These are phyloP conservation scores for Casuarina equisetifolia DNA, from an alignment of 306 rosid genomes.

Conservation along the genomic window DNA sequence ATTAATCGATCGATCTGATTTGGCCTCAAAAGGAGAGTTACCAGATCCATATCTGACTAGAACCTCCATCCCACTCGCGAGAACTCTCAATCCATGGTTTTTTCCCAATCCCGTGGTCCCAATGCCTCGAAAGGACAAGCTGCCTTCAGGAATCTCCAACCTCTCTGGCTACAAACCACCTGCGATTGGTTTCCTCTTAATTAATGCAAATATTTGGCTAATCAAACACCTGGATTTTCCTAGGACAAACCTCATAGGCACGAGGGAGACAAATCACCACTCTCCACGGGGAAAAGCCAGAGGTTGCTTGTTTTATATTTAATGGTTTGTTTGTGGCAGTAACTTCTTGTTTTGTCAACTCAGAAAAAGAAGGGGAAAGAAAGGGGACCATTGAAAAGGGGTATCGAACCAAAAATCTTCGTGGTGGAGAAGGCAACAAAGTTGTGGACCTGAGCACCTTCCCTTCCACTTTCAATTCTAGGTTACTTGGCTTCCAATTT, in stretches of 20 bases:
- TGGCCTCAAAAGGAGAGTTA: neutral
- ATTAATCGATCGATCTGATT: neutral
- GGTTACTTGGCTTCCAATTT: too few relatives aligned
- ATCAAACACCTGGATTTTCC: slow-evolving; percentile 11
- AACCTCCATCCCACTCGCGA: neutral
- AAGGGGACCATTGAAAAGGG: slow-evolving; percentile 27
- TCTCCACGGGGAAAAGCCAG: slow-evolving; percentile 29
- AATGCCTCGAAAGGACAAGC: slow-evolving; percentile 19
- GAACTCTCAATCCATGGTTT: neutral
- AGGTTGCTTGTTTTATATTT: slow-evolving; percentile 36
- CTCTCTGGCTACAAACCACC: slow-evolving; percentile 6
- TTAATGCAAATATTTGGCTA: neutral
- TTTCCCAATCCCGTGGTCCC: slow-evolving; percentile 18
- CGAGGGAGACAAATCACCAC: slow-evolving; percentile 5
- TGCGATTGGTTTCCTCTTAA: slow-evolving; percentile 3
- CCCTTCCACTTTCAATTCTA: slow-evolving; percentile 13
- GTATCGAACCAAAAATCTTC: slow-evolving; percentile 26
- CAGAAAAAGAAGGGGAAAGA: slow-evolving; percentile 20
- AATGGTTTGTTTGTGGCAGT: slow-evolving; percentile 12
- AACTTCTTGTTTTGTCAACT: slow-evolving; percentile 40
- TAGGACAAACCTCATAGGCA: neutral
- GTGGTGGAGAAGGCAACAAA: slow-evolving; percentile 30
- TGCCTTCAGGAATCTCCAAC: neutral
- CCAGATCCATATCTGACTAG: neutral
- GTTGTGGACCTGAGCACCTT: slow-evolving; percentile 4